A percentile compares a stretch with the other conserved stretches of the same genome.
These are phyloP conservation scores for Clathrospora elynae DNA, from an alignment of 2,329 filamentous ascomycete species.

Conservation along the genomic window DNA sequence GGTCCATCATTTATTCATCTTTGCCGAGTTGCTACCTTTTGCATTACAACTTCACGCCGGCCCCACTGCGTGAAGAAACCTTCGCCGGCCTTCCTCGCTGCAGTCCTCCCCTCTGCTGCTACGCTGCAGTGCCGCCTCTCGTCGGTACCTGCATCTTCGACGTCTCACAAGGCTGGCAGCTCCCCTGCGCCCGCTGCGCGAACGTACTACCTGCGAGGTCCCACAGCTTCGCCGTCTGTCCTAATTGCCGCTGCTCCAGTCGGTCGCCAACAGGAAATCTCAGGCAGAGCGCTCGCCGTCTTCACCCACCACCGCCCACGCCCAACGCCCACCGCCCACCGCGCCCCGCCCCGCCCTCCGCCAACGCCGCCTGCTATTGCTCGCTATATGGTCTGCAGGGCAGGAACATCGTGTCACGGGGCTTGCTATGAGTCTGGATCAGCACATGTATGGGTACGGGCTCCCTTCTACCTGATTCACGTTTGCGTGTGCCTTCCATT, in stretches of 20 bases:
- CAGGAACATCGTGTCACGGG: slow-evolving; percentile 33
- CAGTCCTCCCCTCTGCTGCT: slow-evolving; percentile 20
- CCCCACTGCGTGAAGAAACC: slow-evolving; percentile 40
- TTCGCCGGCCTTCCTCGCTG: slow-evolving; percentile 30
- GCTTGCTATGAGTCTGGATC: slow-evolving; percentile 51
- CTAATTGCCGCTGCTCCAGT: slow-evolving; percentile 30
- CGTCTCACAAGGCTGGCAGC: slow-evolving; percentile 38
- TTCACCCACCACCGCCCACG: slow-evolving; percentile 22
- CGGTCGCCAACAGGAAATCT: slow-evolving; percentile 23
- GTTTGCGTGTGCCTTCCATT: slow-evolving; percentile 15
- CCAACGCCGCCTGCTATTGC: slow-evolving; percentile 25
- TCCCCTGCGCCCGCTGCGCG: slow-evolving; percentile 30
- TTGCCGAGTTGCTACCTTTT: slow-evolving; percentile 34
- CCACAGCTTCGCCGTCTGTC: slow-evolving; percentile 35
- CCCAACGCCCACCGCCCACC: slow-evolving; percentile 23
- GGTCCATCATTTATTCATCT: slow-evolving; percentile 40
- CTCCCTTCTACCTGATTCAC: slow-evolving; percentile 26
- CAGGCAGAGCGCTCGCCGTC: slow-evolving; percentile 27
- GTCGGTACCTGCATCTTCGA: slow-evolving; percentile 42
- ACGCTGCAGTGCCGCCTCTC: slow-evolving; percentile 34
- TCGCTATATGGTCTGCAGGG: slow-evolving; percentile 41
- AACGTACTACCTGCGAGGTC: slow-evolving; percentile 32
- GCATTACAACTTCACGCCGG: slow-evolving; percentile 39
- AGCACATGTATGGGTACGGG: slow-evolving; percentile 50
- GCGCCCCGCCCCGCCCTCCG: no score